A percentile compares a stretch with the other conserved stretches of the same genome.
Evolutionary conservation across 176 grass and related monocot genomes (phyloP).

Genomic region (Rhynchospora tenuis): DNA sequence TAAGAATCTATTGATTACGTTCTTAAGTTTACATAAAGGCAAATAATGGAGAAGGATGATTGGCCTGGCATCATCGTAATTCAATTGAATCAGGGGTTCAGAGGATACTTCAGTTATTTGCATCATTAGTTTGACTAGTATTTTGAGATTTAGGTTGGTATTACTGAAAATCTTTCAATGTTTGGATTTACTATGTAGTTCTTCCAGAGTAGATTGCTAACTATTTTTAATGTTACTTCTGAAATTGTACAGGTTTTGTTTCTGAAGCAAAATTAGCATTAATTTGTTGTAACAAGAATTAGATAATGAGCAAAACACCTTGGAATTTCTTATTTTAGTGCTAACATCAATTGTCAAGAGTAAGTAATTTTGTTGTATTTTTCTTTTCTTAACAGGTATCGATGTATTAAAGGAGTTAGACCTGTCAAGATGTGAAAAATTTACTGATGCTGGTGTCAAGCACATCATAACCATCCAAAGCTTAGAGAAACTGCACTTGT

Average conservation of each 20-base stretch:
- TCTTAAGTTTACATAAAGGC: too few relatives aligned
- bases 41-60: neutral
- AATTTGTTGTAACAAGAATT: neutral
- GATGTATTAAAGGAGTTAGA: constrained; percentile 61
- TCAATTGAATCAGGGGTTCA: neutral
- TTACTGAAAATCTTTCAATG: neutral
- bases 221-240: neutral
- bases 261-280: neutral
- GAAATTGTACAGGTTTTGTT: neutral
- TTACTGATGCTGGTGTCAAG: constrained; percentile 65
- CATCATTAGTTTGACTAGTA: neutral
- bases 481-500: constrained; percentile 70
- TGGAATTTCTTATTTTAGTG: neutral
- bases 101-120: neutral
- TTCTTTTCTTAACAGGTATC: constrained; percentile 48
- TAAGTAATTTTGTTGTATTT: neutral
- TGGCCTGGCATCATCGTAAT: neutral
- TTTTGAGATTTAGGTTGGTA: neutral
- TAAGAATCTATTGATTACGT: neutral
- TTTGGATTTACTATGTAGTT: neutral
- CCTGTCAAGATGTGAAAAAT: constrained; percentile 70
- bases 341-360: neutral
- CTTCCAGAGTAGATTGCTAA: neutral
- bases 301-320: neutral
- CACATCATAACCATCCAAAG: constrained; percentile 63